A percentile compares a stretch with the other conserved stretches of the same genome.
Conservation (phyloP, 345 rosid genomes). For the Laguncularia racemosa region DNA sequence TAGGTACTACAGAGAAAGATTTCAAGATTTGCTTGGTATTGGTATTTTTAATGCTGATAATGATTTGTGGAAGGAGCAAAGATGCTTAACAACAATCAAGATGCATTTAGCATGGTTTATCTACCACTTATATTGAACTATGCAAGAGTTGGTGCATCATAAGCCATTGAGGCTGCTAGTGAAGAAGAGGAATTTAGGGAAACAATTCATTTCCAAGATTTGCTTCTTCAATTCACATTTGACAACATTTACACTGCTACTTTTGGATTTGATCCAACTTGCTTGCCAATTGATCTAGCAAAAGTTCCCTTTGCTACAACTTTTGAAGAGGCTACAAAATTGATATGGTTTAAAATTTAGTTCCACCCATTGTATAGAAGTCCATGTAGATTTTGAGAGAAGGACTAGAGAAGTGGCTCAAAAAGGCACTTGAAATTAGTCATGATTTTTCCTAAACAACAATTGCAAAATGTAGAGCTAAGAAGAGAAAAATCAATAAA, state of each 20-base stretch:
- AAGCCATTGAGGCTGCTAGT: conserved; percentile 49
- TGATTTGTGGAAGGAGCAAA: conserved; percentile 59
- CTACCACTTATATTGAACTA: conserved; percentile 22
- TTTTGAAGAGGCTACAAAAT: conserved; percentile 73
- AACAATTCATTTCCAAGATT: conserved; percentile 61
- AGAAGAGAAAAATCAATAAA: no score
- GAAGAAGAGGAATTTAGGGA: conserved; percentile 26
- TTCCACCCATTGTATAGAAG: conserved; percentile 34
- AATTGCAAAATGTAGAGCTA: conserved; percentile 15
- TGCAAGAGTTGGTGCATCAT: conserved; percentile 24
- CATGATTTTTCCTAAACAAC: conserved; percentile 45
- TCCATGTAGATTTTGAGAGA: conserved; percentile 47
- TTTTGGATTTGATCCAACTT: conserved; percentile 67
- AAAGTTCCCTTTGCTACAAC: conserved; percentile 67
- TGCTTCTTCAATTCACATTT: conserved; percentile 64
- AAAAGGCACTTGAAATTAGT: conserved; percentile 45
- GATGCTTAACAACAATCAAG: conserved; percentile 37
- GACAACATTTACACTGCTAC: conserved; percentile 65
- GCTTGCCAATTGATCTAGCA: conserved; percentile 47
- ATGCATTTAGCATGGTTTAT: conserved; percentile 61
- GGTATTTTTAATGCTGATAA: conserved; percentile 67
- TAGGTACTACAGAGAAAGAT: conserved; percentile 45
- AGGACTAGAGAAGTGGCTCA: conserved; percentile 56
- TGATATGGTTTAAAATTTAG: neutral
- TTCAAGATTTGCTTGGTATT: conserved; percentile 55